phyloP scores from a whole-genome alignment of 192 early-diverging fungal species.

The Physocladia obscura region DNA sequence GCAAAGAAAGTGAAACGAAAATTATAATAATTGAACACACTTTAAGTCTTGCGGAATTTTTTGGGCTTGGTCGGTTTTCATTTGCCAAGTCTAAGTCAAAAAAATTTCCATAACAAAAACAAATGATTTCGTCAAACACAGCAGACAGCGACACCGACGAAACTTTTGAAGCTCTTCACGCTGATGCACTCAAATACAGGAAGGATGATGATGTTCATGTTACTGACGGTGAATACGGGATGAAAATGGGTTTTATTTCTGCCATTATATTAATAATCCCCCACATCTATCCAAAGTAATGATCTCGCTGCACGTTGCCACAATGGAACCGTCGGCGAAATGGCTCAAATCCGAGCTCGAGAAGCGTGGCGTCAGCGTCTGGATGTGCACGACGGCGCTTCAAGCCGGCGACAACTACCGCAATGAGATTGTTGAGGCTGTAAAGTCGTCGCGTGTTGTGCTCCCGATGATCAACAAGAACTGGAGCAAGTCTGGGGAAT shows the following conservation, averaged over 20 bases:
- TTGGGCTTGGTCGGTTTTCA: no score
- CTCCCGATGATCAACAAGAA: slow-evolving; percentile 18
- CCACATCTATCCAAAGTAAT: no score
- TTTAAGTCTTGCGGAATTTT: no score
- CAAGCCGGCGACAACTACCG: slow-evolving; percentile 17
- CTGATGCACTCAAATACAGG: slow-evolving; percentile 5
- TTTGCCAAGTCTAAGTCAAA: no score
- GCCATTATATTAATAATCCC: no score
- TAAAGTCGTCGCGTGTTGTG: slow-evolving; percentile 17
- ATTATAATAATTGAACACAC: no score
- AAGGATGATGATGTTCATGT: background rate
- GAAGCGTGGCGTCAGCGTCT: slow-evolving; percentile 11
- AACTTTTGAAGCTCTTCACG: background rate
- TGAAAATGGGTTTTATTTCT: background rate
- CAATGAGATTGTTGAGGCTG: slow-evolving; percentile 16
- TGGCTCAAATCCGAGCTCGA: slow-evolving; percentile 20
- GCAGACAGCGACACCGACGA: no score
- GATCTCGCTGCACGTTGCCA: slow-evolving; percentile 20
- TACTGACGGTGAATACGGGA: background rate
- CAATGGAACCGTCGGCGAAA: slow-evolving; percentile 6
- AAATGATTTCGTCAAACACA: no score
- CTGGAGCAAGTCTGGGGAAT: slow-evolving; percentile 27
- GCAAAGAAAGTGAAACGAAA: no score
- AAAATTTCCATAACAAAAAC: no score
- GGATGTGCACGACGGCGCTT: slow-evolving; percentile 21